A percentile compares a stretch with the other conserved stretches of the same genome.
Conservation (phyloP, 768 basidiomycete genomes). For the Macrolepiota dolichaula region DNA sequence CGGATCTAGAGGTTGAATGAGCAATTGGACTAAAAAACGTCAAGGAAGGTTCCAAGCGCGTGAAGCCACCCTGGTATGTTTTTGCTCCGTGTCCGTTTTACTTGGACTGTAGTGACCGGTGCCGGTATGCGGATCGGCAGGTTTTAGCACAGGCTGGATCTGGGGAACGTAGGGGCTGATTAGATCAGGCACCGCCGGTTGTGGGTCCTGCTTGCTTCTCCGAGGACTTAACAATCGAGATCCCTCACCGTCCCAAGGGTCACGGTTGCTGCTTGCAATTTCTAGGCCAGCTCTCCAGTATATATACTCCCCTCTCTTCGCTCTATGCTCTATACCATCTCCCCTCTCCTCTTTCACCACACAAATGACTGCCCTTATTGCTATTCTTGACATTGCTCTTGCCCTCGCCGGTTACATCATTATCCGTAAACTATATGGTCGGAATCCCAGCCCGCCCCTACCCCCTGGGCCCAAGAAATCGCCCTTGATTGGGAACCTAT, state of each 20-base stretch:
- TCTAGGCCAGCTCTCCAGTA: neutral
- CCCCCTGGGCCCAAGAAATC: slow-evolving; percentile 45
- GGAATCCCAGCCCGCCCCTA: slow-evolving; percentile 18
- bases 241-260: neutral
- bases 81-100: neutral
- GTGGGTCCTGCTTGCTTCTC: slow-evolving; percentile 1
- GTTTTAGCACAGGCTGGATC: neutral
- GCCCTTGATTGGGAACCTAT: slow-evolving; percentile 44
- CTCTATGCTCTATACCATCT: neutral
- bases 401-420: slow-evolving; percentile 15
- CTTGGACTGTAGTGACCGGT: neutral
- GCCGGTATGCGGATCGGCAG: neutral
- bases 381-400: slow-evolving; percentile 17
- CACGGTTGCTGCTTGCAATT: neutral
- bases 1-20: neutral
- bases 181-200: neutral
- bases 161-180: neutral
- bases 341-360: neutral
- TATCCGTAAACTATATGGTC: slow-evolving; percentile 17
- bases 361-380: slow-evolving; percentile 14
- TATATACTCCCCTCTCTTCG: slow-evolving; percentile 1
- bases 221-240: slow-evolving; percentile 20
- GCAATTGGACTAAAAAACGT: neutral
- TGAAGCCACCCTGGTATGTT: neutral
- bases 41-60: neutral